Percentiles rank a stretch among this genome's conserved stretches.
These are phyloP conservation scores for Medicago truncatula DNA, from an alignment of 306 rosid genomes.

Conservation along the genomic window MtrunA17r5.0-ANR NC_053049.1:10091001-10091500, in stretches of 20 bases:
- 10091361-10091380: conserved; percentile 84
- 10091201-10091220: conserved; percentile 84
- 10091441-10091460: conserved; percentile 10
- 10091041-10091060: too few species aligned
- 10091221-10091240: conserved; percentile 92
- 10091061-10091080: background rate
- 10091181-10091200: conserved; percentile 93
- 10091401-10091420: conserved; percentile 28
- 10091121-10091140: conserved; percentile 79
- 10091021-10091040: too few species aligned
- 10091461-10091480: background rate
- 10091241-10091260: conserved; percentile 93
- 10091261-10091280: conserved; percentile 72
- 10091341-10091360: conserved; percentile 87
- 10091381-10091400: conserved; percentile 75
- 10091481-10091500: background rate
- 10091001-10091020: too few species aligned
- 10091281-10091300: conserved; percentile 90
- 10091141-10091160: conserved; percentile 84
- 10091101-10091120: conserved; percentile 71
- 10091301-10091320: conserved; percentile 84
- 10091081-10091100: conserved; percentile 27
- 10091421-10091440: too few species aligned
- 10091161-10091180: conserved; percentile 95
- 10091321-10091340: conserved; percentile 94